Evolutionary conservation across 2,329 filamentous ascomycete genomes (phyloP), one percentile per base, ranked within the genome.

Genomic region (Penicillium sp.): DNA sequence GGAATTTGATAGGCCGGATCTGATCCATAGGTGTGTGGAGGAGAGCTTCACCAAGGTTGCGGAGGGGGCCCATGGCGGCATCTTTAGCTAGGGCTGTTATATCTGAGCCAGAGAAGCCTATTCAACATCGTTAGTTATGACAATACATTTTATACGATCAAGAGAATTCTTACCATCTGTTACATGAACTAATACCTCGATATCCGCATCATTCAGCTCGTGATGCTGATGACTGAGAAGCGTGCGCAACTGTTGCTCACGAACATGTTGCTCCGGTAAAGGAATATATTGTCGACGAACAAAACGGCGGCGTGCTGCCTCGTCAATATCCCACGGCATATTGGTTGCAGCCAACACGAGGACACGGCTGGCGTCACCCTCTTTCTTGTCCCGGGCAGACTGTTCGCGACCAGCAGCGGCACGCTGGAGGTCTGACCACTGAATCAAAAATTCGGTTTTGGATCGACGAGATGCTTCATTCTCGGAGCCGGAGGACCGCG

Each of bases 81-180:
- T 99, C 95, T 76, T 99, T 99, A 8, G 95, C 95, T 9, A 99
- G 81, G 1, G 95, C 93, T 22, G 95, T 98, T 63, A 99, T 96
- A 69, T 99, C 95, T 2, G 92, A 96, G 45, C 95, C 95, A 9
- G 92, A 97, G 77, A 96, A 99, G n/a, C 92, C 93, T 97, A 64
- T 21, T 13, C 19, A 27, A 10, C 9, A 9, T 46, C 13, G 42
- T 53, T 53, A 53, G 50, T 14, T 27, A 16, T 10, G 16, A 44
- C 45, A 5, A 13, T n/a, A 10, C 45, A 5, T 2, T 31, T 4
- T 31, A 65, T 59, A 16, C 55, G 50, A 24, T 59, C 48, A 51
- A 51, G 63, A 27, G 56, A 19, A 7, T 49, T 46, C 11, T 57
- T 79, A 93, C 92, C 91, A 66, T 96, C 90, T 44, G 95, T 98